Conservation (phyloP, 306 rosid species). For the Adenanthera pavonina region DNA sequence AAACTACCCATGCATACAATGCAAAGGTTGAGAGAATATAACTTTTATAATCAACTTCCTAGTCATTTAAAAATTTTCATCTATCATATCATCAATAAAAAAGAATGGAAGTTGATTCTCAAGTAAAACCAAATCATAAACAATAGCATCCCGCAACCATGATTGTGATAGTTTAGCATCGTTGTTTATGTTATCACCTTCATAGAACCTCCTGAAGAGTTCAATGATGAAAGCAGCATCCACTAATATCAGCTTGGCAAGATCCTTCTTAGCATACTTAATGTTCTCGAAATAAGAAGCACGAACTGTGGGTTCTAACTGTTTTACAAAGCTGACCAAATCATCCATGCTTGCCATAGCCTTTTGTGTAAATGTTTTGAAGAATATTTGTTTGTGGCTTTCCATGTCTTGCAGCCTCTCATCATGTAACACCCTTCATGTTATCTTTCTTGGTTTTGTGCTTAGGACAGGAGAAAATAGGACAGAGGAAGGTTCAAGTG, state of each 20-base stretch:
- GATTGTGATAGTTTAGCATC: neutral
- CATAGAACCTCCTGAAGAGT: neutral
- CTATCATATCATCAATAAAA: neutral
- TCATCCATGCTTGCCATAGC: neutral
- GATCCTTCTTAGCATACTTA: neutral
- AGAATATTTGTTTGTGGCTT: neutral
- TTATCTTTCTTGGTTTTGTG: too few species aligned
- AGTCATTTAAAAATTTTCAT: too few species aligned
- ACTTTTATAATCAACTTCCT: too few species aligned
- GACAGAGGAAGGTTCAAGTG: too few species aligned
- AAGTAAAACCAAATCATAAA: neutral
- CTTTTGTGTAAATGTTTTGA: neutral
- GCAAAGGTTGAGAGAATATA: too few species aligned
- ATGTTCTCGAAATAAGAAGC: neutral
- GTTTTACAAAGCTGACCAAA: neutral
- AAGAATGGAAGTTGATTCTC: neutral
- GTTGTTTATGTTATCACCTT: fast-evolving
- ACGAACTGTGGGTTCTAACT: neutral
- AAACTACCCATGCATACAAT: too few species aligned
- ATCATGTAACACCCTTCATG: too few species aligned
- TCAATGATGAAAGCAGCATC: slow-evolving; percentile 23
- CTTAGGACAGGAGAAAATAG: too few species aligned
- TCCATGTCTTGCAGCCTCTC: neutral
- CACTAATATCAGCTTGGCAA: neutral
- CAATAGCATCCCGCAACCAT: neutral